A percentile compares a stretch with the other conserved stretches of the same genome.
Evolutionary conservation across 345 rosid genomes (phyloP).

Genomic region (Rhodomyrtus tomentosa): DNA sequence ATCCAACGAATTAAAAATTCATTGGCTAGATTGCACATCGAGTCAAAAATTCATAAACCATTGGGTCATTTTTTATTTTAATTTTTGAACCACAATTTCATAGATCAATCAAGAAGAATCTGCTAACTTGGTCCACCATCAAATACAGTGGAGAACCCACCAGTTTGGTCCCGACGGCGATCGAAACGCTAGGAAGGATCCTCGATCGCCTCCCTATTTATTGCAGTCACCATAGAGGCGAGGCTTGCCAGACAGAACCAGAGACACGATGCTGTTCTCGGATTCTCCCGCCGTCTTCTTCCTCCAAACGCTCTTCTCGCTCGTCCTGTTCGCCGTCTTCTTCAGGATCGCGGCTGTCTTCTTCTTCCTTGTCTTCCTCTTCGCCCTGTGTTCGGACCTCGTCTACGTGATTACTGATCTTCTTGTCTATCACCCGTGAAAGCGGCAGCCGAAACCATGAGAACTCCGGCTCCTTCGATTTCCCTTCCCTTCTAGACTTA

Average conservation of each 20-base stretch:
- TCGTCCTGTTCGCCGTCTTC: constrained; percentile 8
- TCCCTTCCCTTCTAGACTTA: neutral
- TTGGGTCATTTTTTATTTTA: neutral
- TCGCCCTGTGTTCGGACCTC: constrained; percentile 22
- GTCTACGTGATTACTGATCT: constrained; percentile 15
- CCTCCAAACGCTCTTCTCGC: constrained; percentile 9
- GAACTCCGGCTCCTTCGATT: neutral
- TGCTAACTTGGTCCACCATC: neutral
- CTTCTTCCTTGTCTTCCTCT: constrained; percentile 11
- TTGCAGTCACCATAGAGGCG: neutral
- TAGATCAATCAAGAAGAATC: neutral
- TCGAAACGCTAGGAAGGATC: neutral
- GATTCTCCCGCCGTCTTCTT: constrained; percentile 13
- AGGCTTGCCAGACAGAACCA: neutral
- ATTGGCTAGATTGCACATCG: no score
- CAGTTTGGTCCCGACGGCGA: neutral
- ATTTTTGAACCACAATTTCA: neutral
- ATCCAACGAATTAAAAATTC: no score
- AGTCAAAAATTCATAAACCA: no score
- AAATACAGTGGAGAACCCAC: neutral
- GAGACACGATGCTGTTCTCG: neutral
- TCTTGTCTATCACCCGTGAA: neutral
- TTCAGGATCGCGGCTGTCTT: constrained; percentile 4
- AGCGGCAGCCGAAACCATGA: neutral
- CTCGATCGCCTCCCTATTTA: neutral